Percentiles rank a stretch among this genome's conserved stretches.
Conservation (phyloP, 1,139 yeast genomes). For the Arxiozyma slooffiae region DNA sequence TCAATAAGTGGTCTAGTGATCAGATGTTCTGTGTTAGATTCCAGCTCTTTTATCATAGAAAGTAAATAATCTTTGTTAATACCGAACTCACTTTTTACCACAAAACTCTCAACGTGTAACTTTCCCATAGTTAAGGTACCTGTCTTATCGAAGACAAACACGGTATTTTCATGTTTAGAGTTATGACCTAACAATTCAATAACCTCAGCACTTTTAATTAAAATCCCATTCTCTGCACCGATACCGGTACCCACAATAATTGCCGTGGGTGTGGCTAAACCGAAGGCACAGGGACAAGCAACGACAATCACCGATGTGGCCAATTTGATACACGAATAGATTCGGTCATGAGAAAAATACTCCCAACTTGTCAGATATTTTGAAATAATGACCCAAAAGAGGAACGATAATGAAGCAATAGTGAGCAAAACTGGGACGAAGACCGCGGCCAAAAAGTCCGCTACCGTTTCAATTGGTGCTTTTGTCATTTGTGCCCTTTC, state of each 20-base stretch:
- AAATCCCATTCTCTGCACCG: conserved; percentile 81
- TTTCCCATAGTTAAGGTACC: conserved; percentile 87
- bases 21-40: conserved; percentile 77
- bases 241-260: conserved; percentile 98
- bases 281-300: conserved; percentile 97
- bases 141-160: conserved; percentile 84
- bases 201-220: conserved; percentile 88
- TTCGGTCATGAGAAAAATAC: conserved; percentile 54
- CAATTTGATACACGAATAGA: conserved; percentile 62
- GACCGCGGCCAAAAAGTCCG: conserved; percentile 74
- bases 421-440: conserved; percentile 72
- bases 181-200: conserved; percentile 50
- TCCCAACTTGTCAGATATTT: conserved; percentile 8
- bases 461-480: conserved; percentile 85
- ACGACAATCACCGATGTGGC: conserved; percentile 93
- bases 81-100: background rate
- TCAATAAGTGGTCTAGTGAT: conserved; percentile 59
- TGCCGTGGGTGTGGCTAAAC: conserved; percentile 96
- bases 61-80: background rate
- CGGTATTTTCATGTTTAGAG: conserved; percentile 31
- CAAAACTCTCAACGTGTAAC: conserved; percentile 44
- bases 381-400: conserved; percentile 51
- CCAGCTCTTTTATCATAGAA: conserved; percentile 44
- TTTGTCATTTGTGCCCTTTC: conserved; percentile 80
- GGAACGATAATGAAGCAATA: conserved; percentile 56